Evolutionary conservation across 768 basidiomycete genomes (phyloP), one percentile per base, ranked within the genome.

Genomic region (Tricholoma furcatifolium): DNA sequence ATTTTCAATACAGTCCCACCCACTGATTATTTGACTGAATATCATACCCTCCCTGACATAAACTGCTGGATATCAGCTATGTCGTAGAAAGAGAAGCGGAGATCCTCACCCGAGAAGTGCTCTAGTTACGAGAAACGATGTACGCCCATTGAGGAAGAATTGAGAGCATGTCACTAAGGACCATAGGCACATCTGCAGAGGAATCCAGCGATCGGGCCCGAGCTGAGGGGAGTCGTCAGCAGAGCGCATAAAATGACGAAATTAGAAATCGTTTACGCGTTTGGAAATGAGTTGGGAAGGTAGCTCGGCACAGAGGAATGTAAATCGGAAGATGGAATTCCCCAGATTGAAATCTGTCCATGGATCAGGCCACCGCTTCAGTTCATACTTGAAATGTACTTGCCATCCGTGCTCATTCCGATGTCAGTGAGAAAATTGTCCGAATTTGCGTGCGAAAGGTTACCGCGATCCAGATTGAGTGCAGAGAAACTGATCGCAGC

Each of bases 121-220:
- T 39, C 79, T 73, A 35, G 73, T 74, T 4, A 71, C 47, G 12
- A 84, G 67, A 63, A 85, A 85, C 0, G 75, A 69, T 0, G 77
- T 58, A 31, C 75, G 67, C n/a, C 82, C 83, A 0, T 68, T 74
- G 15, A 85, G 68, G 74, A 76, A 83, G 59, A 82, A 84, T 60
- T 85, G 84, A 21, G 62, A 64, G 20, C 74, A 58, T 6, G 82
- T 75, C 6, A 84, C 72, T 40, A 82, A 62, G n/a, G 78, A 76
- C 81, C 80, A 83, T 15, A 74, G 54, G 47, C 76, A 78, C 69
- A 83, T 80, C 62, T 83, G 81, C 1, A 72, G 75, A 4, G 82
- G 81, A 64, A 83, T 82, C 82, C 81, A 85, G 21, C 79, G 75
- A 63, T 86, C 84, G 4, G 83, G 83, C 2, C 84, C 83, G 34